phyloP scores from a whole-genome alignment of 768 basidiomycete genomes.

The Neoboletus subvelutipes region DNA sequence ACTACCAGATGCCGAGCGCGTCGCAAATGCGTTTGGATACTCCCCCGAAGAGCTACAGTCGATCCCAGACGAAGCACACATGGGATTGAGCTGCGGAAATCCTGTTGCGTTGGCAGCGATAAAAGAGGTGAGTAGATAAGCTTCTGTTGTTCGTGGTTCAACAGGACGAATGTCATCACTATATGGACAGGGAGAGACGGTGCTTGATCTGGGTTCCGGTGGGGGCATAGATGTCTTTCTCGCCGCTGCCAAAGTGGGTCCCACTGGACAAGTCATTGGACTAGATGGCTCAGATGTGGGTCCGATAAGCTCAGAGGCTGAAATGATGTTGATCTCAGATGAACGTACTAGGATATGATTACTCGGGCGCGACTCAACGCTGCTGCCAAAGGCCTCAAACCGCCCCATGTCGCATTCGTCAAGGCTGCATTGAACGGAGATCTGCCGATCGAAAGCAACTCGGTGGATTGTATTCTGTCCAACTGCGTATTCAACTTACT shows the following conservation, averaged over 20 bases:
- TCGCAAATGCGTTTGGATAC: constrained; percentile 47
- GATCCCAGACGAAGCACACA: constrained; percentile 43
- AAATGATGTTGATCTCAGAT: not conserved
- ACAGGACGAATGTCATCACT: not conserved
- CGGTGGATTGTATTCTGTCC: constrained; percentile 56
- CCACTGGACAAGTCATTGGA: constrained; percentile 50
- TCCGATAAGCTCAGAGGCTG: not conserved
- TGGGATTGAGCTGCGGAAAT: constrained; percentile 57
- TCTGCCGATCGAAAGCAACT: constrained; percentile 46
- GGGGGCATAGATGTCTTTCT: constrained; percentile 57
- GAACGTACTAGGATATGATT: constrained; percentile 47
- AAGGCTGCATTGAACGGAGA: constrained; percentile 41
- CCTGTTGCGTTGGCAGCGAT: constrained; percentile 47
- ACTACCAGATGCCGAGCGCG: constrained; percentile 12
- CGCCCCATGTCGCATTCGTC: constrained; percentile 52
- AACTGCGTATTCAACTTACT: constrained; percentile 59
- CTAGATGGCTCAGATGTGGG: constrained; percentile 51
- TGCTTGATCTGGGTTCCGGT: constrained; percentile 58
- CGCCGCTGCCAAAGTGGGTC: constrained; percentile 50
- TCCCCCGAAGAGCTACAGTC: constrained; percentile 41
- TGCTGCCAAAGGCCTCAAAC: constrained; percentile 36
- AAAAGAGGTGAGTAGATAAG: constrained; percentile 38
- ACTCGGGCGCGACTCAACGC: constrained; percentile 47
- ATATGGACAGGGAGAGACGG: constrained; percentile 48
- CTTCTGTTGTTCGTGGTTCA: too few species aligned